Base-by-base conservation (phyloP, 176 grass and related monocot genomes). In the Luzula sylvatica region DNA sequence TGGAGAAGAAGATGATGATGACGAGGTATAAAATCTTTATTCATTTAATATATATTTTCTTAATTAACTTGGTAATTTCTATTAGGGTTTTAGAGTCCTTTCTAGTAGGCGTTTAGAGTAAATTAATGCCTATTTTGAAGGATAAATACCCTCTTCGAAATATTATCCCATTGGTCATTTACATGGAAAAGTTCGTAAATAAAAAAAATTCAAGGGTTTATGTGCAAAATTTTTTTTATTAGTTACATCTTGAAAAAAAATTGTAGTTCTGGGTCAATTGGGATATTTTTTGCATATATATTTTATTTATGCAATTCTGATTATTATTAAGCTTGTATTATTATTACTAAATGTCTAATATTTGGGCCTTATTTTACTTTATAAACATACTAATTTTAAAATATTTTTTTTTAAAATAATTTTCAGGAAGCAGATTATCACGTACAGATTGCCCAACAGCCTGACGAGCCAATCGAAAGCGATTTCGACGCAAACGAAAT, bases 361-460 rank as follows among this genome's bases (percentile, higher is more conserved):
- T 54, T 22, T 28, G 15, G 12, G 11, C 6, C 3, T 46, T 3
- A 30, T 54, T 16, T 26, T 42, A 16, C 8, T 2, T 44, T 7
- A 17, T 27, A 15, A 11, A 54, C 8, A 13, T 11, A 22, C 15
- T 23, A 22, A 38, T 1, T 11, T 11, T 20, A 5, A 20, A 11
- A 16, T 75, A 7, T 28, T 15, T 61, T 47, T 23, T 9, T 41
- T 70, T 48, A 19, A 28, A 5, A 14, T 25, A 42, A 32, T 75
- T 3, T n/a, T 27, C 45, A 95, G 89, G 89, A 95, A 13, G 53
- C 65, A 5, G 89, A 88, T n/a, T 95, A 88, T 78, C 61, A 88
- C 30, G 76, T 95, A 25, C 89, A 88, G 27, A 82, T 88, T 7
- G 42, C 55, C 3, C 72, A 83, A 35, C 70, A 80, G 23, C 65